phyloP scores from a whole-genome alignment of 805 yeast genomes.

The Jamesozyma hellenica region DNA sequence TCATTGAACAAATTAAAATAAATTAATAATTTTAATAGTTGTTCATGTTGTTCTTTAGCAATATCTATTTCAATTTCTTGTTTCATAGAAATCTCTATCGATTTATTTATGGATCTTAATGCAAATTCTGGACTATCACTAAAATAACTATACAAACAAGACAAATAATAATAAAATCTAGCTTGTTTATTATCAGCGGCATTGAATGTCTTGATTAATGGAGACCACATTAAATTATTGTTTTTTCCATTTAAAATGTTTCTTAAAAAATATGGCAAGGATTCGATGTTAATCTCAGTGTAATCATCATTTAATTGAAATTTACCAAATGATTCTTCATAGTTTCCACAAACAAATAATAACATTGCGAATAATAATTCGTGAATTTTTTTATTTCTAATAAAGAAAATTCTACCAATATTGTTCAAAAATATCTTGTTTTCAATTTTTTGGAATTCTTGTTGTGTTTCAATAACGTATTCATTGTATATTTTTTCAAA shows the following conservation, averaged over 20 bases:
- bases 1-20: constrained; percentile 21
- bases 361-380: constrained; percentile 24
- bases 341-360: constrained; percentile 18
- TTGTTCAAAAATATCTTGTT: constrained; percentile 9
- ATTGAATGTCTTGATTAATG: constrained; percentile 14
- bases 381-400: constrained; percentile 13
- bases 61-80: constrained; percentile 6
- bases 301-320: constrained; percentile 21
- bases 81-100: constrained; percentile 19
- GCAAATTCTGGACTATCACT: constrained; percentile 15
- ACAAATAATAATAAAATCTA: constrained; percentile 19
- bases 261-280: constrained; percentile 15
- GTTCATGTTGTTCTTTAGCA: constrained; percentile 17
- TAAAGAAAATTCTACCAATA: constrained; percentile 15
- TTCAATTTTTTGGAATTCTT: constrained; percentile 1
- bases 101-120: constrained; percentile 20
- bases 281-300: constrained; percentile 7
- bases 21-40: constrained; percentile 20
- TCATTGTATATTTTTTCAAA: constrained; percentile 14
- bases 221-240: constrained; percentile 14
- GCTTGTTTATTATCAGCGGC: constrained; percentile 12
- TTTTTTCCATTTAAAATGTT: constrained; percentile 7
- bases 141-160: constrained; percentile 17
- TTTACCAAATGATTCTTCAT: constrained; percentile 19
- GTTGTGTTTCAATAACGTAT: constrained; percentile 9